A percentile compares a stretch with the other conserved stretches of the same genome.
Conservation (phyloP, 768 basidiomycete genomes). For the Leccinum longicurvipes region DNA sequence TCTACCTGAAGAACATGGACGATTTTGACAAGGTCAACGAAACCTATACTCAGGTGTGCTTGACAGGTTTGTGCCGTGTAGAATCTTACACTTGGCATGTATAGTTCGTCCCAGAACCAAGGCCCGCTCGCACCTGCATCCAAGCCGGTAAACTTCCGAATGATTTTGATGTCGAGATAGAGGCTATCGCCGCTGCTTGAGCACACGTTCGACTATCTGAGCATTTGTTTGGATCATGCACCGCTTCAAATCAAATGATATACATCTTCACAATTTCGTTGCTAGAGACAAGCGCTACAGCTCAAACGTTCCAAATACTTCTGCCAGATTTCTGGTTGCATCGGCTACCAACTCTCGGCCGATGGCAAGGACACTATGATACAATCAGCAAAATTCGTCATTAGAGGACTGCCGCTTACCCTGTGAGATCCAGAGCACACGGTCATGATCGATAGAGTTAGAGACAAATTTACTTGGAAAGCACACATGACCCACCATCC, state of each 20-base stretch:
- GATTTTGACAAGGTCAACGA: slow-evolving; percentile 57
- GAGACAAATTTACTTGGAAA: background rate
- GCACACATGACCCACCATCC: slow-evolving; percentile 49
- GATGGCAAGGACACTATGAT: slow-evolving; percentile 34
- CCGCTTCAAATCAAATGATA: background rate
- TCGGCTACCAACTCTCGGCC: slow-evolving; percentile 39
- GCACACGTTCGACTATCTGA: background rate
- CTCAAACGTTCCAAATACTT: slow-evolving; percentile 27
- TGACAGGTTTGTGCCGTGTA: background rate
- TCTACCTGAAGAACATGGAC: slow-evolving; percentile 60
- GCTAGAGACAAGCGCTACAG: slow-evolving; percentile 2
- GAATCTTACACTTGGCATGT: background rate
- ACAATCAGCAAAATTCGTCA: slow-evolving; percentile 8
- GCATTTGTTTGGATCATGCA: background rate
- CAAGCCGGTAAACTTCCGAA: slow-evolving; percentile 66
- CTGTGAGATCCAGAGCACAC: slow-evolving; percentile 8
- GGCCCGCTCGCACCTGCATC: slow-evolving; percentile 75
- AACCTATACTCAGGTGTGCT: slow-evolving; percentile 48
- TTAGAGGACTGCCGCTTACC: slow-evolving; percentile 15
- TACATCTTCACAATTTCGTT: background rate
- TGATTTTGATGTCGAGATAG: slow-evolving; percentile 73
- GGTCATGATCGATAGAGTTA: background rate
- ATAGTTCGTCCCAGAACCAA: slow-evolving; percentile 49
- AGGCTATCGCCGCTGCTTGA: slow-evolving; percentile 52
- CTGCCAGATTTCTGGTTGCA: slow-evolving; percentile 33